Conservation (phyloP, 768 basidiomycete genomes). For the Lanmaoa pseudosensibilis region DNA sequence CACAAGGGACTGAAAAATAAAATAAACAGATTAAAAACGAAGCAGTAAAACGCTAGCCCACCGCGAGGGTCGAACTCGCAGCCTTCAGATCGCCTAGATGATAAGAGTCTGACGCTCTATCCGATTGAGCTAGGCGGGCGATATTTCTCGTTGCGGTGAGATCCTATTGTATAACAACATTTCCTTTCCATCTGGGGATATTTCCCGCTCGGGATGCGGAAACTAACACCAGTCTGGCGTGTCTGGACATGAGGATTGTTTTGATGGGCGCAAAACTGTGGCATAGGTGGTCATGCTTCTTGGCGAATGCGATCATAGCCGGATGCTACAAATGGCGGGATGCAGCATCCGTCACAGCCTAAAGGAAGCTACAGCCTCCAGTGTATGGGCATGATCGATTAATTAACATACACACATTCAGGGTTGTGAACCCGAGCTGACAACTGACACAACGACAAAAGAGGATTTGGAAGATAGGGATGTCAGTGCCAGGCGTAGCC, state of each 20-base stretch:
- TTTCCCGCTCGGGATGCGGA: background rate
- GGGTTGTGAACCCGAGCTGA: conserved; percentile 20
- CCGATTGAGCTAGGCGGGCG: conserved; percentile 68
- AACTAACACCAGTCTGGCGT: background rate
- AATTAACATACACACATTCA: conserved; percentile 16
- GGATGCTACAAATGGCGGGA: conserved; percentile 12
- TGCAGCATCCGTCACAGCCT: conserved; percentile 17
- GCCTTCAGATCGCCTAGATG: conserved; percentile 52
- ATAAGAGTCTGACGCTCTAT: conserved; percentile 69
- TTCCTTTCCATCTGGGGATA: background rate
- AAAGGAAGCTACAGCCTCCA: conserved; percentile 11
- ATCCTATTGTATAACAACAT: background rate
- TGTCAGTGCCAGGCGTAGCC: background rate
- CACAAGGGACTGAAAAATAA: background rate
- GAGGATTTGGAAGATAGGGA: background rate
- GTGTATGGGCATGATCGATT: conserved; percentile 13
- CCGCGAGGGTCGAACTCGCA: conserved; percentile 67
- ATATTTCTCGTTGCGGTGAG: background rate
- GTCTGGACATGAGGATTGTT: conserved; percentile 5
- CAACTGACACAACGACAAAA: conserved; percentile 1
- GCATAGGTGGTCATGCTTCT: conserved; percentile 9
- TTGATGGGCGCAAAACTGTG: conserved; percentile 29
- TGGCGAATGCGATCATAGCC: conserved; percentile 8
- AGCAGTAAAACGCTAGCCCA: conserved; percentile 44
- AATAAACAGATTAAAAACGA: background rate